A percentile compares a stretch with the other conserved stretches of the same genome.
Evolutionary conservation across 495 filamentous ascomycete species (phyloP).

Genomic region (Penicillium samsonianum): DNA sequence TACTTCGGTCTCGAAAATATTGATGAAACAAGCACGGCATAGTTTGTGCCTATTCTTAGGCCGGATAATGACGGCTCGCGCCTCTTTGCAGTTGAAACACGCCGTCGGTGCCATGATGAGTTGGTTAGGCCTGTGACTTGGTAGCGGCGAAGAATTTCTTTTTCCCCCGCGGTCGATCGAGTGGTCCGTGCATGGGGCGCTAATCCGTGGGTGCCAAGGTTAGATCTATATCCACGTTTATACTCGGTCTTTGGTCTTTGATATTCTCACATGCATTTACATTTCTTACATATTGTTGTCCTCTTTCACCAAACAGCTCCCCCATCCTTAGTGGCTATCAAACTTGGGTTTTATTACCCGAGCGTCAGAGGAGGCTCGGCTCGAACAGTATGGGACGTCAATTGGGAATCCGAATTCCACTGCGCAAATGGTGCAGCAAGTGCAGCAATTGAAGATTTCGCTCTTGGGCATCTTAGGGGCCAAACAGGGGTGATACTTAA

Average conservation of each 20-base stretch:
- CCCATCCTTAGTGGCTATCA: too few species aligned
- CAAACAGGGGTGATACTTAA: too few species aligned
- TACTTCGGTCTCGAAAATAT: constrained; percentile 87
- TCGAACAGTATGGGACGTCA: too few species aligned
- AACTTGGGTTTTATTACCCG: too few species aligned
- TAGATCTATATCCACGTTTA: not conserved
- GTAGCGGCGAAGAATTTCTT: constrained; percentile 29
- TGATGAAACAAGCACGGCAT: constrained; percentile 84
- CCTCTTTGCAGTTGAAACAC: constrained; percentile 73
- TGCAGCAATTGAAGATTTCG: too few species aligned
- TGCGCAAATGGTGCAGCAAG: too few species aligned
- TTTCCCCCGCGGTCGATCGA: constrained; percentile 15
- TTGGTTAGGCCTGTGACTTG: constrained; percentile 8
- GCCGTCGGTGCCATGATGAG: constrained; percentile 56
- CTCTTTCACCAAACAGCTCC: too few species aligned
- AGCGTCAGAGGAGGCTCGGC: too few species aligned
- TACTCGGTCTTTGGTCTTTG: not conserved
- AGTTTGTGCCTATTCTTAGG: constrained; percentile 93
- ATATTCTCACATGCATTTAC: too few species aligned
- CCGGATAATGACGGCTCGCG: constrained; percentile 83
- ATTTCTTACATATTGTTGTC: too few species aligned
- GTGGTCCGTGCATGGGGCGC: not conserved
- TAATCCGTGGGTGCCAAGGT: not conserved
- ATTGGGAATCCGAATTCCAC: too few species aligned
- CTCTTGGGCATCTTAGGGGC: too few species aligned